Evolutionary conservation across 1,139 yeast genomes (phyloP).

Genomic region (Scheffersomyces segobiensis): DNA sequence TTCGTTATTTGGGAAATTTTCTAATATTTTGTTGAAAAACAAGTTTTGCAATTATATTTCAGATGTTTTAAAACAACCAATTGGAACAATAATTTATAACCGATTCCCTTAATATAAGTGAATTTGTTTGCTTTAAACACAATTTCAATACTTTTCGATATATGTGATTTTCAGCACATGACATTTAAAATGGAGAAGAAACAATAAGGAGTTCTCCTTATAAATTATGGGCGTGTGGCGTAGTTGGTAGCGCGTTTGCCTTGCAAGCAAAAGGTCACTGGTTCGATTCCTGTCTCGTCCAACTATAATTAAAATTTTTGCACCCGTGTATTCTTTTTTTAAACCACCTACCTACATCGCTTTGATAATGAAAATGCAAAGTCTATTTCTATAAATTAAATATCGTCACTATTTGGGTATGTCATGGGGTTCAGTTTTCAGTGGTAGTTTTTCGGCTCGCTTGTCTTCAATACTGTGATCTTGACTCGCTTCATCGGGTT

Average conservation of each 20-base stretch:
- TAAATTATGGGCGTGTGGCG: conserved; percentile 59
- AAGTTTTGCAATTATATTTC: too few species aligned
- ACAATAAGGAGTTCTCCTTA: too few species aligned
- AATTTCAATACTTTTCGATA: too few species aligned
- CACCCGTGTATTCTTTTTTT: neutral
- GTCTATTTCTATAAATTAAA: neutral
- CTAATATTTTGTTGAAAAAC: too few species aligned
- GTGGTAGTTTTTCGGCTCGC: neutral
- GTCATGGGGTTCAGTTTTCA: neutral
- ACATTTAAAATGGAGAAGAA: too few species aligned
- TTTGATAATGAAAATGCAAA: neutral
- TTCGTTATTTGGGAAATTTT: too few species aligned
- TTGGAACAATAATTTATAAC: too few species aligned
- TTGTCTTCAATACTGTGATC: neutral
- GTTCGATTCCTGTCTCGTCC: conserved; percentile 71
- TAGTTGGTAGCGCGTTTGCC: conserved; percentile 73
- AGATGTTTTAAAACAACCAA: too few species aligned
- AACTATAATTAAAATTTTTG: conserved; percentile 26
- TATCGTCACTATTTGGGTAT: neutral
- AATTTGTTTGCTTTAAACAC: too few species aligned
- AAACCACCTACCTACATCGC: neutral
- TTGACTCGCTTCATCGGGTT: neutral
- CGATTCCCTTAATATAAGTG: too few species aligned
- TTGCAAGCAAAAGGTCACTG: conserved; percentile 68
- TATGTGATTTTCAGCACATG: neutral